Conservation (phyloP, 805 yeast genomes). For the Zygoascus tannicola region DNA sequence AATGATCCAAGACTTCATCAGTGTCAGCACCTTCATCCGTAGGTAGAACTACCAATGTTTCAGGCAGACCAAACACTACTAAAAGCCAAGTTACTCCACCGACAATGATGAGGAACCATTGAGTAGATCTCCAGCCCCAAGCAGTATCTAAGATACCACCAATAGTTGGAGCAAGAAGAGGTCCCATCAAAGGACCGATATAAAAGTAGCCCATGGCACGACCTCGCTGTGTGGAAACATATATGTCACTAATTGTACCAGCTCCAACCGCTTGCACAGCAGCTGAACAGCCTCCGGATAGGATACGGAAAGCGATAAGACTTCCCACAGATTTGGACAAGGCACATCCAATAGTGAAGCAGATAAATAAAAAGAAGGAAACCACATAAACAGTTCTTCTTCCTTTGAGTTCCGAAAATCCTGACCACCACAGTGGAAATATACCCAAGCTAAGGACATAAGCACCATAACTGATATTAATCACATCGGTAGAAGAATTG, state of each 20-base stretch:
- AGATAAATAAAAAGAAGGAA: constrained; percentile 54
- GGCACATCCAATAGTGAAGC: constrained; percentile 66
- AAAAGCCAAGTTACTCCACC: constrained; percentile 44
- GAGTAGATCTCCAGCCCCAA: constrained; percentile 87
- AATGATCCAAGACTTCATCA: neutral
- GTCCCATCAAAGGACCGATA: constrained; percentile 75
- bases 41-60: constrained; percentile 47
- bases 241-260: constrained; percentile 74
- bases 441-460: constrained; percentile 66
- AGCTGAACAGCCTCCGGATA: constrained; percentile 75
- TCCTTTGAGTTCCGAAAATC: constrained; percentile 65
- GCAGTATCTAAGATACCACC: constrained; percentile 65
- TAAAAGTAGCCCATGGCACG: constrained; percentile 71
- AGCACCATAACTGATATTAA: constrained; percentile 73
- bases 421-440: constrained; percentile 86
- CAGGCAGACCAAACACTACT: constrained; percentile 59
- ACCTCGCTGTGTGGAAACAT: constrained; percentile 59
- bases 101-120: constrained; percentile 69
- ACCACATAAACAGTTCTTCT: constrained; percentile 63
- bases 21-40: neutral
- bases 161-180: constrained; percentile 65
- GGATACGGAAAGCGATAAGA: constrained; percentile 58
- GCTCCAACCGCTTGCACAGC: constrained; percentile 87
- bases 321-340: constrained; percentile 50
- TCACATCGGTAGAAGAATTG: constrained; percentile 47